These are phyloP conservation scores for Wakefieldia striispora DNA, from an alignment of 768 basidiomycete species.

Conservation along the genomic window DNA sequence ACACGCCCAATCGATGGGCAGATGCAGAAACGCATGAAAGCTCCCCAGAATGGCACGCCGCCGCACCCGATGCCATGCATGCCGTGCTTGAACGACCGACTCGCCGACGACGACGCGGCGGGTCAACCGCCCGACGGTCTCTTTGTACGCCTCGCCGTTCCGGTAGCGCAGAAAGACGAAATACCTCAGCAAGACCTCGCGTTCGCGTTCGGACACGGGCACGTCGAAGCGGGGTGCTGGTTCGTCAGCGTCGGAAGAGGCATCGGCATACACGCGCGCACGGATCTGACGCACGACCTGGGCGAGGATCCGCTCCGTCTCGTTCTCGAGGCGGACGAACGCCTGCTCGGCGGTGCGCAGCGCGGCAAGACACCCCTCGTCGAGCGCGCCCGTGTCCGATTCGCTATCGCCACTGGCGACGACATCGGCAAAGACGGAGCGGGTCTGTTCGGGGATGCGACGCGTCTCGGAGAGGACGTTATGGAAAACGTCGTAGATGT, in stretches of 20 bases:
- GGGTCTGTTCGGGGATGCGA: conserved; percentile 32
- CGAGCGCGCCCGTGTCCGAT: conserved; percentile 22
- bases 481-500: conserved; percentile 52
- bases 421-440: conserved; percentile 46
- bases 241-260: background rate
- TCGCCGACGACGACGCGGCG: conserved; percentile 23
- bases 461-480: conserved; percentile 48
- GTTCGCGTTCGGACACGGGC: conserved; percentile 20
- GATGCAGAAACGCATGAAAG: conserved; percentile 30
- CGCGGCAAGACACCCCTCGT: conserved; percentile 35
- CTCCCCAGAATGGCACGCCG: conserved; percentile 25
- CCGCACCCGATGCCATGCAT: conserved; percentile 29
- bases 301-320: conserved; percentile 39
- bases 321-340: conserved; percentile 42
- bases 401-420: background rate
- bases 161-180: conserved; percentile 58
- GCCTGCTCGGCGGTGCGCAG: conserved; percentile 43
- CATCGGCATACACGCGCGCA: background rate
- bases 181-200: conserved; percentile 46
- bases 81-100: conserved; percentile 15
- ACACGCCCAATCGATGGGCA: too few relatives aligned
- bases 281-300: conserved; percentile 34
- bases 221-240: conserved; percentile 18
- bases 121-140: conserved; percentile 34
- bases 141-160: conserved; percentile 47